Conservation (phyloP, 164 flowering plant species). For the Brasenia schreberi region DNA sequence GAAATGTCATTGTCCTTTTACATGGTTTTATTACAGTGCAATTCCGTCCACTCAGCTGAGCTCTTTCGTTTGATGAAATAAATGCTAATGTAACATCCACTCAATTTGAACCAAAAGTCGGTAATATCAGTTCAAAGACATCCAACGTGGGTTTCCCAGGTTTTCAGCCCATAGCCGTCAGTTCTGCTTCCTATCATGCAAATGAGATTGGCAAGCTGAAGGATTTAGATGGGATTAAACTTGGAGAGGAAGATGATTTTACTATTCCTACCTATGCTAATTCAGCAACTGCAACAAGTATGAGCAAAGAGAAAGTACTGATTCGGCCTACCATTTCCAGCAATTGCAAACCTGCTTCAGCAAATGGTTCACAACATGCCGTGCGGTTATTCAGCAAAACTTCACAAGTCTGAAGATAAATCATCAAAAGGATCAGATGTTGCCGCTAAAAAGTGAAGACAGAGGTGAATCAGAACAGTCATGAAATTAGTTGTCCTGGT, state of each 20-base stretch:
- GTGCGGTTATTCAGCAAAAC: constrained; percentile 3
- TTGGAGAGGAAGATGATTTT: constrained; percentile 56
- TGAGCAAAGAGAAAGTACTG: constrained; percentile 14
- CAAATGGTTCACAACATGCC: constrained; percentile 3
- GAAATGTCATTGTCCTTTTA: no score
- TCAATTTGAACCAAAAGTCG: constrained; percentile 16
- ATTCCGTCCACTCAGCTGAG: constrained; percentile 21
- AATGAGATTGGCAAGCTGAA: constrained; percentile 8
- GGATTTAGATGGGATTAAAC: constrained; percentile 14
- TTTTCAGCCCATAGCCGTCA: constrained; percentile 4
- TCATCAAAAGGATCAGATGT: constrained; percentile 7
- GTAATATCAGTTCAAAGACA: constrained; percentile 7
- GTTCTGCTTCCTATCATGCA: constrained; percentile 6
- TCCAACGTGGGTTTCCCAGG: constrained; percentile 3
- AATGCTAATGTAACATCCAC: constrained; percentile 10
- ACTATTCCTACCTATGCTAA: constrained; percentile 45
- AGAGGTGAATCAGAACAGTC: not conserved
- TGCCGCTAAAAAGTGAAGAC: constrained; percentile 12
- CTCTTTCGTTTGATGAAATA: constrained; percentile 15
- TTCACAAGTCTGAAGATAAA: no score
- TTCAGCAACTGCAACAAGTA: constrained; percentile 11
- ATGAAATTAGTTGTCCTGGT: constrained; percentile 5
- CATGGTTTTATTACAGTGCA: constrained; percentile 17
- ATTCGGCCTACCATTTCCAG: constrained; percentile 10
- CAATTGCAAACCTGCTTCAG: constrained; percentile 3